Evolutionary conservation across 805 yeast species (phyloP), one percentile per base, ranked within the genome.

Genomic region (Candida odintsovae): DNA sequence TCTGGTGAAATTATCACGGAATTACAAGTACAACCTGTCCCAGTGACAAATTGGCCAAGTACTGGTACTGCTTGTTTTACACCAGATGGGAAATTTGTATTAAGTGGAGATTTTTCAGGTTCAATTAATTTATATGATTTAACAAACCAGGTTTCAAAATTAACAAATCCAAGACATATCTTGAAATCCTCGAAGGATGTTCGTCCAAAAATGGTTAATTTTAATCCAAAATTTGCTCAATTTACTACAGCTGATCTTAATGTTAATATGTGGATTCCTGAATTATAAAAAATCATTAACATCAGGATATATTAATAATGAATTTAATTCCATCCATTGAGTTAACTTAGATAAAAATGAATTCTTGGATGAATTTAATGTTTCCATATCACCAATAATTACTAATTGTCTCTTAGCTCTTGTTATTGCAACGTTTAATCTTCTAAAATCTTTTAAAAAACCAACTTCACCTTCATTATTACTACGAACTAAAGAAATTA

Each of bases 371-470:
- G 22, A 42, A 6, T 42, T 31, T 13, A 90, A 61, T 2, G 88
- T 76, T 56, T 86, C 96, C 72, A 86, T 74, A 62, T 94, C 95
- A 1, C 97, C 98, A 44, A 94, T 69, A 1, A 92, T 77, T 58
- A 94, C 86, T 7, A 92, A 68, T 56, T 90, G 97, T 49, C 92
- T 71, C 58, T 83, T 82, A 6, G 96, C 86, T 54, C 99, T 73
- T 0, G 98, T 90, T 61, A 92, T 89, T 1, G 97, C 97, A 19
- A 92, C 99, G 61, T 92, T 92, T 40, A 90, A 70, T 55, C 99
- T 75, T 58, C 94, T 70, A 45, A 77, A 74, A 54, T 92, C 97
- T 21, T 74, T 72, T 45, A 94, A 67, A 59, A 92, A 94, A 10
- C 98, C 98, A 41, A 90, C 83, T 44, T 83, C 86, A 29, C 73